Evolutionary conservation across 495 filamentous ascomycete genomes (phyloP), one percentile per base, ranked within the genome.

Genomic region (Daldinia decipiens): DNA sequence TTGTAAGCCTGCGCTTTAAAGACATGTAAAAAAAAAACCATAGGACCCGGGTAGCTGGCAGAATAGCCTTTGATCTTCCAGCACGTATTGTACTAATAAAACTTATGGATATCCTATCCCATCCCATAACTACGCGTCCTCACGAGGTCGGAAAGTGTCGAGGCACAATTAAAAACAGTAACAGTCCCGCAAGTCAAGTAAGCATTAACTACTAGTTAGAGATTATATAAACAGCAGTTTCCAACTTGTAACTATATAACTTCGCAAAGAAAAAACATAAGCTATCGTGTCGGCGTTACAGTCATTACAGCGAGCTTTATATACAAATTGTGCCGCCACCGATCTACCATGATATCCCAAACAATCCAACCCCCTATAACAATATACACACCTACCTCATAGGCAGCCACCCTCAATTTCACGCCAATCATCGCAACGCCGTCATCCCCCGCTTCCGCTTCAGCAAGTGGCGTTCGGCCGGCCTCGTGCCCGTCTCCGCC

Each of bases 1-100:
- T 68, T 81, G 43, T 84, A 78, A 71, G 24, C 1, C 19, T 53
- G 1, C 11, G 29, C 19, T 52, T 52, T 9, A 9, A 21, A 5
- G 17, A 7, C 31, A 17, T 6, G 13, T 7, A 55, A 19, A 55
- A 55, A 12, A 55, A 11, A 9, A 27, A 9, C 15, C 3, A n/a
- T 9, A 47, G 8, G 11, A 21, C 9, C 5, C 9, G 9, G 8
- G 40, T 3, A 47, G 11, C 40, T 21, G 3, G 34, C 11, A 12
- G 1, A 36, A 13, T 5, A 13, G 12, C 34, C 2, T 36, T 36
- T 13, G 34, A 36, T 36, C 12, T 13, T 1, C 12, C 4, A 12
- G 34, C 11, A 36, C 34, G 13, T 36, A 13, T 13, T 17, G 7
- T 40, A 7, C 4, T 17, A 40, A 40, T 40, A 40, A n/a, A 40